Evolutionary conservation across 169 alveolate species (phyloP), one percentile per base, ranked within the genome.

Genomic region (Plasmodium coatneyi): DNA sequence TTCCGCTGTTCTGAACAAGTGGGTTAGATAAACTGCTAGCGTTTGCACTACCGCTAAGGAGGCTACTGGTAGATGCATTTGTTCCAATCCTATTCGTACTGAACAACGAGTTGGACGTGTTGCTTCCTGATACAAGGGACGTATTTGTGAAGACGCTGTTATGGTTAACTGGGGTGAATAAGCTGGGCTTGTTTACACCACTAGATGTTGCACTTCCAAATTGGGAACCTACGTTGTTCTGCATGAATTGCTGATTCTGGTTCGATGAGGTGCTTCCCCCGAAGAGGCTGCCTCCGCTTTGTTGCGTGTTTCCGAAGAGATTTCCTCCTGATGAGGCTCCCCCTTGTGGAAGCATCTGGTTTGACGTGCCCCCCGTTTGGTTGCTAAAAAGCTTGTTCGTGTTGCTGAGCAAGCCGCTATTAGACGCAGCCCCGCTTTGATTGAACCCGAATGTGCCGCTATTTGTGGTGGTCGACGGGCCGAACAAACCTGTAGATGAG

Each of bases 121-220:
- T 56, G 28, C 28, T 54, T 1, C n/a, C 46, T 0, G 36, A 16
- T 3, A 12, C 9, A 16, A 56, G 12, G 30, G 70, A 56, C 25
- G 60, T 49, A 16, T 3, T 49, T 6, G 60, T 16, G 46, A 82
- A 82, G 9, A 32, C 7, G 43, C 71, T 82, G 32, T 66, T 82
- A 34, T 82, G 91, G 72, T 32, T 82, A n/a, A 34, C 41, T 28
- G 81, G 71, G 71, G 91, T 56, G 71, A 82, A 82, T 1, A 82
- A 32, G 28, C 43, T 82, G 34, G 91, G 81, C 71, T 82, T 82
- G 54, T 32, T 60, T 4, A 34, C 9, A 4, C 16, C 46, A 66
- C 36, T 46, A 34, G 46, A 34, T 7, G 71, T 19, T 43, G 70
- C n/a, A 56, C 7, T 34, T 32, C 36, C 32, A 82, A 82, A 82